These are phyloP conservation scores for Encephalitozoon intestinalis DNA, from an alignment of 371 early-diverging fungal species.

Conservation along the genomic window DNA sequence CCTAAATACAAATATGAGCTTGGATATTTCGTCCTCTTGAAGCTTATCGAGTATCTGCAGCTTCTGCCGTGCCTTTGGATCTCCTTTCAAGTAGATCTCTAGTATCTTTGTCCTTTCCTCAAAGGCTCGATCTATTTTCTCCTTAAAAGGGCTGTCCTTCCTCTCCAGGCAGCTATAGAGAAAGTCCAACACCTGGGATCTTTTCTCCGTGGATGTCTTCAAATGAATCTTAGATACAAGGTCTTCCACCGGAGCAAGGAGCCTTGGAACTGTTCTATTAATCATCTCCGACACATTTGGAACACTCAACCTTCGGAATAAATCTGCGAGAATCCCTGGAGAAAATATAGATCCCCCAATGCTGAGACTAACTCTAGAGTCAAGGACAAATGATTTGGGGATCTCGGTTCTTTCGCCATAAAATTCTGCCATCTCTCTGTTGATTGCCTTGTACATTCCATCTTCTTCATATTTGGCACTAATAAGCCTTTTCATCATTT, in stretches of 20 bases:
- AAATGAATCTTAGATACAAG: conserved; percentile 27
- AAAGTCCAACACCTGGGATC: conserved; percentile 46
- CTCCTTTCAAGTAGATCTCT: conserved; percentile 17
- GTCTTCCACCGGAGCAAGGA: conserved; percentile 36
- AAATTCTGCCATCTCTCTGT: conserved; percentile 36
- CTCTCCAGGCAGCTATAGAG: conserved; percentile 35
- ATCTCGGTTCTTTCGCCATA: conserved; percentile 17
- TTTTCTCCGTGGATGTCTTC: conserved; percentile 35
- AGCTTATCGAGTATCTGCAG: conserved; percentile 23
- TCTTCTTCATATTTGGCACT: conserved; percentile 15
- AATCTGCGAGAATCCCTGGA: conserved; percentile 32
- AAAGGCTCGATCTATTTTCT: conserved; percentile 45
- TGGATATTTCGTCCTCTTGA: conserved; percentile 31
- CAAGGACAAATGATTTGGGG: conserved; percentile 10
- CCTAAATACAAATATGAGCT: conserved; percentile 20
- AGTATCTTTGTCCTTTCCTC: conserved; percentile 42
- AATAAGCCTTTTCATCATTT: conserved; percentile 23
- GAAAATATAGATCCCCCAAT: conserved; percentile 54
- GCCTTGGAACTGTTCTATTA: conserved; percentile 15
- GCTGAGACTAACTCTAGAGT: conserved; percentile 47
- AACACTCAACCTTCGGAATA: conserved; percentile 11
- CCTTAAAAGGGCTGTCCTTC: conserved; percentile 17
- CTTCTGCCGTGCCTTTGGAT: background rate
- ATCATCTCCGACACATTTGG: conserved; percentile 33
- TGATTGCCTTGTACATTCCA: conserved; percentile 9